Percentiles rank a stretch among this genome's conserved stretches.
Evolutionary conservation across 305 asterid species (phyloP).

Genomic region (Fraxinus latifolia): DNA sequence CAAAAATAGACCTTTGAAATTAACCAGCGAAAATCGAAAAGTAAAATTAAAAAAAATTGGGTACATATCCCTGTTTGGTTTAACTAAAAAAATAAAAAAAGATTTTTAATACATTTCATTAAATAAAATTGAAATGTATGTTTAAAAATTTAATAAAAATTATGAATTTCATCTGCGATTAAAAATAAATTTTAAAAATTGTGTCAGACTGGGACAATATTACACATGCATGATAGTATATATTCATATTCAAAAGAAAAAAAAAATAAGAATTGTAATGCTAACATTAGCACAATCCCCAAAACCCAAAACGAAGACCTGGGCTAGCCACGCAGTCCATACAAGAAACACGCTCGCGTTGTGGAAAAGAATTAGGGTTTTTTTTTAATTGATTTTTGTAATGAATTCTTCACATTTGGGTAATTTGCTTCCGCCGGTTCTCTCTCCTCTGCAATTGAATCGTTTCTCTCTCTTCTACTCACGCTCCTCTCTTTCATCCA

Average conservation of each 20-base stretch:
- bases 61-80: background rate
- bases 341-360: background rate
- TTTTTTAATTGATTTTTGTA: background rate
- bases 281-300: background rate
- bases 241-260: background rate
- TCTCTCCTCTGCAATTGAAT: constrained; percentile 36
- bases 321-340: background rate
- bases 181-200: background rate
- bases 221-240: background rate
- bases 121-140: background rate
- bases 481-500: constrained; percentile 24
- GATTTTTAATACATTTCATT: background rate
- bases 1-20: background rate
- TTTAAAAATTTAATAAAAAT: background rate
- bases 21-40: background rate
- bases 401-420: constrained; percentile 36
- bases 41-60: background rate
- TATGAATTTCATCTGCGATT: background rate
- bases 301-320: constrained; percentile 9
- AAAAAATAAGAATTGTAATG: background rate
- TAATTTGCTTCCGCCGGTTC: constrained; percentile 37
- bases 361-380: background rate
- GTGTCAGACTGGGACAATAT: background rate
- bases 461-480: constrained; percentile 36
- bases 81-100: background rate